Percentiles rank a stretch among this genome's conserved stretches.
Evolutionary conservation across 1,139 yeast genomes (phyloP).

Genomic region (Candida sp.): DNA sequence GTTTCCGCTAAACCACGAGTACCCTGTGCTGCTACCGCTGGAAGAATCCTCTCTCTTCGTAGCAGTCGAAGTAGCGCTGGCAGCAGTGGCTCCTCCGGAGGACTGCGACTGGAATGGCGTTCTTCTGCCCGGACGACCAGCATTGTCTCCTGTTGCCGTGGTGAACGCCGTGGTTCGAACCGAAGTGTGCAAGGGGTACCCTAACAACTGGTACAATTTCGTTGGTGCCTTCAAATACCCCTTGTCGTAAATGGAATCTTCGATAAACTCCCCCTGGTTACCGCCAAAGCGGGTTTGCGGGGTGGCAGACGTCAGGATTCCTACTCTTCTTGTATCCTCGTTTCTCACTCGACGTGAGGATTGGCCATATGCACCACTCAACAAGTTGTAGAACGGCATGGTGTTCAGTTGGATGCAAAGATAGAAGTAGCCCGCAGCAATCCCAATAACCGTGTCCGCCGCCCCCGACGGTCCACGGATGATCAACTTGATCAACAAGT

Average conservation of each 20-base stretch:
- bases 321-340: conserved; percentile 35
- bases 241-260: conserved; percentile 42
- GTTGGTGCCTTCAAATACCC: conserved; percentile 50
- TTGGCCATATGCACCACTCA: conserved; percentile 34
- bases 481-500: conserved; percentile 51
- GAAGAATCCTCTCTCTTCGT: neutral
- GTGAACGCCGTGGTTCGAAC: conserved; percentile 36
- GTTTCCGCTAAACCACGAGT: conserved; percentile 22
- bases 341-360: conserved; percentile 4
- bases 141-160: neutral
- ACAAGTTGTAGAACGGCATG: conserved; percentile 44
- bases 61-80: neutral
- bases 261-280: conserved; percentile 24
- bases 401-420: conserved; percentile 63
- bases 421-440: conserved; percentile 59
- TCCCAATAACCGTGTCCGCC: conserved; percentile 49
- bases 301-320: conserved; percentile 21
- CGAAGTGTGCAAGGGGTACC: conserved; percentile 33
- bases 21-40: conserved; percentile 8
- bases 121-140: neutral
- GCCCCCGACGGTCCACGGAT: conserved; percentile 44
- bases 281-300: conserved; percentile 1
- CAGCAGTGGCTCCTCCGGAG: neutral
- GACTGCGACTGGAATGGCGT: neutral
- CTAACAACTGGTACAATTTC: conserved; percentile 35